Conservation (phyloP, 2,329 filamentous ascomycete species). For the Echinosphaeria canescens region DNA sequence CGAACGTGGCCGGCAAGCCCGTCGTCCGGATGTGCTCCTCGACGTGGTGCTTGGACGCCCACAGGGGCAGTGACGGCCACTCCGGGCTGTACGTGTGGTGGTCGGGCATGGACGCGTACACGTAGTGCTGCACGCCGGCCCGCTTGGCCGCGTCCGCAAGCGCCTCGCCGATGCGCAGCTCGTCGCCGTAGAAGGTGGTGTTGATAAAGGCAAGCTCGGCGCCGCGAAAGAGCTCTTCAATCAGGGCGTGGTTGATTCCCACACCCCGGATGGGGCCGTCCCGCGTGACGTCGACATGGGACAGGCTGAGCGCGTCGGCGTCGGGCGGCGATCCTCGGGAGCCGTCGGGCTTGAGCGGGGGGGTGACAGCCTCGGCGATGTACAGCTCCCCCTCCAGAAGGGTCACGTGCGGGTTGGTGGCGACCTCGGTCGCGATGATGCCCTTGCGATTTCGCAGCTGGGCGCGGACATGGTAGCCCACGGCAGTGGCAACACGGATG, state of each 20-base stretch:
- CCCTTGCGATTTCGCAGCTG: conserved; percentile 78
- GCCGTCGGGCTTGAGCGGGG: conserved; percentile 28
- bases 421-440: conserved; percentile 73
- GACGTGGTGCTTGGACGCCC: conserved; percentile 81
- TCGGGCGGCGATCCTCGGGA: no score
- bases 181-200: conserved; percentile 92
- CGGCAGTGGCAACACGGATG: conserved; percentile 79
- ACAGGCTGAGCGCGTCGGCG: conserved; percentile 20
- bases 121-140: conserved; percentile 69
- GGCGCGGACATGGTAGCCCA: conserved; percentile 83
- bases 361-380: conserved; percentile 25
- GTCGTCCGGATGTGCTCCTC: conserved; percentile 79
- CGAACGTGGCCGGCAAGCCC: conserved; percentile 69
- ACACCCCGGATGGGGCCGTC: conserved; percentile 40
- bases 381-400: conserved; percentile 44
- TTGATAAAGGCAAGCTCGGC: conserved; percentile 91
- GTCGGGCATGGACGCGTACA: conserved; percentile 96
- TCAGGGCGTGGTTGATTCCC: conserved; percentile 50
- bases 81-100: conserved; percentile 55
- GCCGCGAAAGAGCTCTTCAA: conserved; percentile 60
- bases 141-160: conserved; percentile 77
- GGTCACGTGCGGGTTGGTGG: conserved; percentile 54
- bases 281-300: conserved; percentile 46
- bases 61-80: conserved; percentile 75
- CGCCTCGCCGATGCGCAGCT: conserved; percentile 71